Conservation (phyloP, 208 protist species). For the Crithidia mellificae region DNA sequence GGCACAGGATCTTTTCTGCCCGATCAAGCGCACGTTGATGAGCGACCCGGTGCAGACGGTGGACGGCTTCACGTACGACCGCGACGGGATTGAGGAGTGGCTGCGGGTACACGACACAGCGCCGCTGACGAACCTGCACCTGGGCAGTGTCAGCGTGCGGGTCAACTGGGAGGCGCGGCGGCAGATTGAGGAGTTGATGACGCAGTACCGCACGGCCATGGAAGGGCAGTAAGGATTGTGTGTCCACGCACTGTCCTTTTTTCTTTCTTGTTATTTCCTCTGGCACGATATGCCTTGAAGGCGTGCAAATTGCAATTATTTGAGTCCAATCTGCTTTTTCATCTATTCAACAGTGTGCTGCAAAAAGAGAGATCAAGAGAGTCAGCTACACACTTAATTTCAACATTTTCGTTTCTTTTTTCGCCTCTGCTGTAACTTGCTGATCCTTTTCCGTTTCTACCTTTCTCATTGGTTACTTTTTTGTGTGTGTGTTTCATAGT, state of each 20-base stretch:
- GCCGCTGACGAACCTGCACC: slow-evolving; percentile 68
- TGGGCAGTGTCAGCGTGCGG: slow-evolving; percentile 27
- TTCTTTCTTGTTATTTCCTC: too few relatives aligned
- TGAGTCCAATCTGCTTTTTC: too few relatives aligned
- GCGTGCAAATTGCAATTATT: too few relatives aligned
- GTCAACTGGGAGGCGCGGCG: slow-evolving; percentile 39
- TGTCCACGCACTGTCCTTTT: background rate
- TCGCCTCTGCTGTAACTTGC: too few relatives aligned
- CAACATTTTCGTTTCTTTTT: too few relatives aligned
- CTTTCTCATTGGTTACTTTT: too few relatives aligned
- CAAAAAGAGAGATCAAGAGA: too few relatives aligned
- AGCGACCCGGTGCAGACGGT: slow-evolving; percentile 77
- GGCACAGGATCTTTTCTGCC: slow-evolving; percentile 58
- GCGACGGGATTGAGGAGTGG: slow-evolving; percentile 79
- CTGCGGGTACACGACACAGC: slow-evolving; percentile 43
- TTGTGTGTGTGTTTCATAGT: too few relatives aligned
- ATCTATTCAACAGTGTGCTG: too few relatives aligned
- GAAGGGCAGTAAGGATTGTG: background rate
- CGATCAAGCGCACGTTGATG: slow-evolving; percentile 84
- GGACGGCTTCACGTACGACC: slow-evolving; percentile 89
- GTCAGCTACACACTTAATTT: too few relatives aligned
- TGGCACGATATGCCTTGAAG: too few relatives aligned
- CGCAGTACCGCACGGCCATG: slow-evolving; percentile 21
- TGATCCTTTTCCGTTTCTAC: too few relatives aligned
- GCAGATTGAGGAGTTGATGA: slow-evolving; percentile 29